phyloP scores from a whole-genome alignment of 768 basidiomycete genomes.

The Crepidotus variabilis region DNA sequence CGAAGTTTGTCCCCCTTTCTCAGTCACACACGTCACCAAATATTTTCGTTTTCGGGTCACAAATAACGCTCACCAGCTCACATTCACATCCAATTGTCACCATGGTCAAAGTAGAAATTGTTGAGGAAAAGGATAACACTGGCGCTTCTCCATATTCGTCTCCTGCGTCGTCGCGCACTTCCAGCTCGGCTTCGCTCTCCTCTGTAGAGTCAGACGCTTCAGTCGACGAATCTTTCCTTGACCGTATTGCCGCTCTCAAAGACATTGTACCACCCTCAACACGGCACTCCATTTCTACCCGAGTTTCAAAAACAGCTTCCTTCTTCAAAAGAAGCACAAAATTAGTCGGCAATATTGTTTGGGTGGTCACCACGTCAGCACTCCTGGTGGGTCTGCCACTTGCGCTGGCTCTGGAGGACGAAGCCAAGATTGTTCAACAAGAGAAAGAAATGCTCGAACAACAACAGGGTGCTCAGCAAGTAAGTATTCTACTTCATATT shows the following conservation, averaged over 20 bases:
- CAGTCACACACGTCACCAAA: constrained; percentile 11
- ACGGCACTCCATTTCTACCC: constrained; percentile 67
- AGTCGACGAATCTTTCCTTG: constrained; percentile 78
- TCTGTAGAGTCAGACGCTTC: constrained; percentile 72
- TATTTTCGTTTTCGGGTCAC: constrained; percentile 20
- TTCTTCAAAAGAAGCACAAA: constrained; percentile 67
- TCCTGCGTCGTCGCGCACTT: constrained; percentile 68
- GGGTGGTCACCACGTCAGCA: constrained; percentile 93
- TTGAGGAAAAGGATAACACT: constrained; percentile 75
- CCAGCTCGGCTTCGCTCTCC: constrained; percentile 70
- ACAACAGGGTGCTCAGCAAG: constrained; percentile 90
- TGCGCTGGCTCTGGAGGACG: constrained; percentile 92
- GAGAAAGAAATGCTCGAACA: constrained; percentile 93
- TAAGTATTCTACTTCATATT: constrained; percentile 29
- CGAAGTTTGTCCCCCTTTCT: constrained; percentile 9
- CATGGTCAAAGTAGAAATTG: constrained; percentile 95
- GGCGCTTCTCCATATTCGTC: constrained; percentile 70
- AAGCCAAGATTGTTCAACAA: constrained; percentile 90
- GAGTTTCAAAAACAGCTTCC: constrained; percentile 54
- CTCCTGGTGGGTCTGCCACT: constrained; percentile 92
- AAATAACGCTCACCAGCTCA: constrained; percentile 11
- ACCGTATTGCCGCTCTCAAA: constrained; percentile 86
- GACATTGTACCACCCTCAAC: constrained; percentile 95
- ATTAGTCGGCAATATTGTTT: constrained; percentile 83
- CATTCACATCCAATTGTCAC: constrained; percentile 14